Percentiles rank a stretch among this genome's conserved stretches.
Conservation (phyloP, 306 rosid species). For the Medicago lupulina region DNA sequence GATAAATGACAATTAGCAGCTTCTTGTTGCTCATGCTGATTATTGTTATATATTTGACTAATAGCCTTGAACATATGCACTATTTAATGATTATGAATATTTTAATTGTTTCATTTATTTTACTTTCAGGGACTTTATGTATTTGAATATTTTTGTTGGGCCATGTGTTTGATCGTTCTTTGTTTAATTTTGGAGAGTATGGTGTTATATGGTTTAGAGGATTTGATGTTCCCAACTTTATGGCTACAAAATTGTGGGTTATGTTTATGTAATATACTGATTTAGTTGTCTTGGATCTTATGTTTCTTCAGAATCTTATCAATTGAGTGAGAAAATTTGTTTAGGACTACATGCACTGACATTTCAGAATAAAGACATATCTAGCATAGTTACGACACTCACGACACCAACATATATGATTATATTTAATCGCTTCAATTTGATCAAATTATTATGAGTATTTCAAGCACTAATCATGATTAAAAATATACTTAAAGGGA, state of each 20-base stretch:
- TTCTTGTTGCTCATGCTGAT: conserved; percentile 25
- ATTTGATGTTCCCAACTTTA: conserved; percentile 2
- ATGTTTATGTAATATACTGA: background rate
- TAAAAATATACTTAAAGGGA: no score
- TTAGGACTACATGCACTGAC: no score
- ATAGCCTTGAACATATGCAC: background rate
- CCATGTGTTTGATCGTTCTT: conserved; percentile 9
- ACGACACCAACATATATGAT: no score
- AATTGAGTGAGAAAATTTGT: no score
- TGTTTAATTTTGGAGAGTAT: conserved; percentile 33
- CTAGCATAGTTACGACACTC: no score
- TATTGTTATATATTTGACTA: background rate
- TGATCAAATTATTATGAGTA: no score
- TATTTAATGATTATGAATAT: background rate
- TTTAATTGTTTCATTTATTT: background rate
- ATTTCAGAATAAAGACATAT: no score
- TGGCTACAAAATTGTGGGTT: conserved; percentile 3
- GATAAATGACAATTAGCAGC: conserved; percentile 13
- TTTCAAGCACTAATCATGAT: background rate
- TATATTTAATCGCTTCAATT: no score
- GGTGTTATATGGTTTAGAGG: conserved; percentile 7
- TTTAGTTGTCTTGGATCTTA: background rate
- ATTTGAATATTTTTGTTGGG: conserved; percentile 11
- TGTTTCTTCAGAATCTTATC: background rate
- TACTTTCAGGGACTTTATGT: background rate